Conservation (phyloP, 805 yeast species). For the Yamadazyma endophytica region DNA sequence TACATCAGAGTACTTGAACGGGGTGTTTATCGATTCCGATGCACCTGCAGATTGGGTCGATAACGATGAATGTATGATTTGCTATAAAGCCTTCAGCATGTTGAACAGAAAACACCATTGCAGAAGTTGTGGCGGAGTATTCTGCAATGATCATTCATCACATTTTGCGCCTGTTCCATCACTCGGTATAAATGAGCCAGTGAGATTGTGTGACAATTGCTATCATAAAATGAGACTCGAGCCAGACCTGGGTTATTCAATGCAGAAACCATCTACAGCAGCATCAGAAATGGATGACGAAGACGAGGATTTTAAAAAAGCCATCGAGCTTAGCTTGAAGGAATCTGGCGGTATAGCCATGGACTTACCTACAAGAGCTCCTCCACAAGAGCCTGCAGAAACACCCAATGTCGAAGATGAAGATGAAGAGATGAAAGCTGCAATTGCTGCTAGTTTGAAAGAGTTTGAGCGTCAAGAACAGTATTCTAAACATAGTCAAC, state of each 20-base stretch:
- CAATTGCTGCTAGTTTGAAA: conserved; percentile 84
- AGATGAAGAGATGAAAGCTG: conserved; percentile 82
- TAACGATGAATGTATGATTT: conserved; percentile 91
- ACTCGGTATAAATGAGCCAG: conserved; percentile 83
- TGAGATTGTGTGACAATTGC: conserved; percentile 92
- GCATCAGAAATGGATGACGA: conserved; percentile 36
- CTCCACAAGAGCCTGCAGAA: conserved; percentile 8
- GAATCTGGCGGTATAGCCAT: conserved; percentile 35
- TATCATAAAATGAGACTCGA: conserved; percentile 19
- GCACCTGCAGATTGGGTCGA: conserved; percentile 99
- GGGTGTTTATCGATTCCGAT: conserved; percentile 71
- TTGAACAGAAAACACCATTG: conserved; percentile 94
- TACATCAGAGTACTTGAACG: conserved; percentile 21
- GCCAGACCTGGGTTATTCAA: background rate
- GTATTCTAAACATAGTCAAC: conserved; percentile 5
- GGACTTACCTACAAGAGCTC: conserved; percentile 15
- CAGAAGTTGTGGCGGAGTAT: conserved; percentile 95
- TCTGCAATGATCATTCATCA: conserved; percentile 80
- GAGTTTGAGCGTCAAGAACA: conserved; percentile 51
- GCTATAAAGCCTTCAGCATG: conserved; percentile 75
- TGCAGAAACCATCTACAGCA: background rate
- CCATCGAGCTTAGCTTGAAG: conserved; percentile 72
- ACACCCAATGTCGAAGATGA: conserved; percentile 44
- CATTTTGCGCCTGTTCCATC: conserved; percentile 69
- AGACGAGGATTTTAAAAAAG: conserved; percentile 73